These are phyloP conservation scores for Scedosporium boydii DNA, from an alignment of 2,329 filamentous ascomycete species.

Conservation along the genomic window DNA sequence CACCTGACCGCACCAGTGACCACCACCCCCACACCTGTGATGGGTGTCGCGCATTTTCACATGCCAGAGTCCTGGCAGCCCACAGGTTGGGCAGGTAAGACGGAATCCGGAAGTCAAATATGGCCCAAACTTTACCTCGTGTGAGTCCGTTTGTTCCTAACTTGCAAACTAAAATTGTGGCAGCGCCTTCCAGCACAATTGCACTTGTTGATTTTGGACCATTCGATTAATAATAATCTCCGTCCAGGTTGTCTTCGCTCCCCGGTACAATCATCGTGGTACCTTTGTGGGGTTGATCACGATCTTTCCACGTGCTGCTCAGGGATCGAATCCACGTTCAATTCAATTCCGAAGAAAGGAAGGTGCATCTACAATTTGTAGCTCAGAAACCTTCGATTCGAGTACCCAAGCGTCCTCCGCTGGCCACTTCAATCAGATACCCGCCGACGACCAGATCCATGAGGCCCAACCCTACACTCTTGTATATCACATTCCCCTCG, in stretches of 20 bases:
- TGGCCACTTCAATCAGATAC: constrained; percentile 47
- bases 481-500: constrained; percentile 58
- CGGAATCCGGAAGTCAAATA: no score
- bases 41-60: neutral
- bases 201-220: no score
- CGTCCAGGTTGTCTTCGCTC: neutral
- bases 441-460: constrained; percentile 57
- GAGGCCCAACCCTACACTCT: constrained; percentile 55
- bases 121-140: no score
- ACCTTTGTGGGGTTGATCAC: neutral
- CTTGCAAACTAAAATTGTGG: no score
- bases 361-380: neutral
- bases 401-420: constrained; percentile 43
- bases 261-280: neutral
- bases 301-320: neutral
- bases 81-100: neutral
- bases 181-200: no score
- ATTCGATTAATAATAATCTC: neutral
- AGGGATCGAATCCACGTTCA: neutral
- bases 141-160: no score
- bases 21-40: neutral
- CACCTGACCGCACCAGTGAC: neutral
- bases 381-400: constrained; percentile 37
- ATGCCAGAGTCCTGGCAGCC: neutral
- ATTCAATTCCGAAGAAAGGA: neutral